These are phyloP conservation scores for Anisodus tanguticus DNA, from an alignment of 257 asterid genomes.

Conservation along the genomic window DNA sequence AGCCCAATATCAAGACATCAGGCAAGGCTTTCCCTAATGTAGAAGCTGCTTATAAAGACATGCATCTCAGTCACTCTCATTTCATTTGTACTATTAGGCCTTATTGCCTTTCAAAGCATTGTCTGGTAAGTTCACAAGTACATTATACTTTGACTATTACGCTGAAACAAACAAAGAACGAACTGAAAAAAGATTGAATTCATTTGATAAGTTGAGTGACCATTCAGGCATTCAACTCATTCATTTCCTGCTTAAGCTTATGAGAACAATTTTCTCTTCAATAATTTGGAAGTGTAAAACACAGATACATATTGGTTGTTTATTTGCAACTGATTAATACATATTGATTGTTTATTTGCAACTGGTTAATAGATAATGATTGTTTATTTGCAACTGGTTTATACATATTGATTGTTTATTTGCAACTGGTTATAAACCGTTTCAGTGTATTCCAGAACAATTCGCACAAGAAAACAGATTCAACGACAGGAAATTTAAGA, in stretches of 20 bases:
- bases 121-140: conserved; percentile 4
- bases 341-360: too few species aligned
- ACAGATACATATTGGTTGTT: not conserved
- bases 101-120: not conserved
- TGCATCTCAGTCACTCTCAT: not conserved
- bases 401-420: not conserved
- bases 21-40: not conserved
- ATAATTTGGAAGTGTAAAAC: not conserved
- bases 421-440: not conserved
- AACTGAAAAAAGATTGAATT: not conserved
- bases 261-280: not conserved
- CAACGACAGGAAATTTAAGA: not conserved
- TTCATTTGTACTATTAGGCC: conserved; percentile 15
- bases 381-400: too few species aligned
- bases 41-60: not conserved
- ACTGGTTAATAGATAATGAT: too few species aligned
- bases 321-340: not conserved
- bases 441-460: conserved; percentile 1
- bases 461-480: not conserved
- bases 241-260: conserved; percentile 1
- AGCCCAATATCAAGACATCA: not conserved
- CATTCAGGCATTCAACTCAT: too few species aligned
- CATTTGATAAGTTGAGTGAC: too few species aligned
- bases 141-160: not conserved
- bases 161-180: not conserved